These are phyloP conservation scores for Zygoascus tannicola DNA, from an alignment of 805 yeast species.

Conservation along the genomic window DNA sequence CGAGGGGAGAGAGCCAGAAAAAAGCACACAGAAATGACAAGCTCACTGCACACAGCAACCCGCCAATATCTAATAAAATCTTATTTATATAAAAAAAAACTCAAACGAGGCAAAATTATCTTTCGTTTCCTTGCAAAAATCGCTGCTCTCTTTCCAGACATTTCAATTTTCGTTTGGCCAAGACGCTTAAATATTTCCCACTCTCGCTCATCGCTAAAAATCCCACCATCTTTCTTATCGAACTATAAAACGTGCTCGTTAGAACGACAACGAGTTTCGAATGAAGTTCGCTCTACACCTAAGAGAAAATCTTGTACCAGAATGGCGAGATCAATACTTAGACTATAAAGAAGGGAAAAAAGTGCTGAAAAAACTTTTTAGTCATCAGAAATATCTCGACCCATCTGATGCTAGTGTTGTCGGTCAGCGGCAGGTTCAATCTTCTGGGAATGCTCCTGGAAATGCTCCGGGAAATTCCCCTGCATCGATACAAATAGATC, in stretches of 20 bases:
- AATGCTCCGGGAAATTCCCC: background rate
- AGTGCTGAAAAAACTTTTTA: conserved; percentile 2
- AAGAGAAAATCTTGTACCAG: conserved; percentile 31
- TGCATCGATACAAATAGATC: background rate
- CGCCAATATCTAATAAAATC: no score
- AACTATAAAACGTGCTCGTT: no score
- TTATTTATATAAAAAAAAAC: no score
- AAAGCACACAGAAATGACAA: background rate
- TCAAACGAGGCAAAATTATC: no score
- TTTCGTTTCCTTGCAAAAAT: no score
- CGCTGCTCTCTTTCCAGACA: no score
- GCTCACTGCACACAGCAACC: background rate
- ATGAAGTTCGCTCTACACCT: conserved; percentile 15
- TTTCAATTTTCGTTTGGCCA: no score
- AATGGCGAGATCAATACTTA: conserved; percentile 36
- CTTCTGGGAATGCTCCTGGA: background rate
- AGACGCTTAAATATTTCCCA: no score
- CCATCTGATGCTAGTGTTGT: conserved; percentile 33
- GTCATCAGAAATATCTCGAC: background rate
- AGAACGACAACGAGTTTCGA: no score
- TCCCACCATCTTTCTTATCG: no score
- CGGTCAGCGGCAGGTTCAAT: conserved; percentile 17
- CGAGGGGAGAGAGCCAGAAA: no score
- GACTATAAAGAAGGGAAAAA: conserved; percentile 28
- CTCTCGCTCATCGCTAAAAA: no score